These are phyloP conservation scores for Globisporangium canariense DNA, from an alignment of 352 stramenopile species.

Conservation along the genomic window DNA sequence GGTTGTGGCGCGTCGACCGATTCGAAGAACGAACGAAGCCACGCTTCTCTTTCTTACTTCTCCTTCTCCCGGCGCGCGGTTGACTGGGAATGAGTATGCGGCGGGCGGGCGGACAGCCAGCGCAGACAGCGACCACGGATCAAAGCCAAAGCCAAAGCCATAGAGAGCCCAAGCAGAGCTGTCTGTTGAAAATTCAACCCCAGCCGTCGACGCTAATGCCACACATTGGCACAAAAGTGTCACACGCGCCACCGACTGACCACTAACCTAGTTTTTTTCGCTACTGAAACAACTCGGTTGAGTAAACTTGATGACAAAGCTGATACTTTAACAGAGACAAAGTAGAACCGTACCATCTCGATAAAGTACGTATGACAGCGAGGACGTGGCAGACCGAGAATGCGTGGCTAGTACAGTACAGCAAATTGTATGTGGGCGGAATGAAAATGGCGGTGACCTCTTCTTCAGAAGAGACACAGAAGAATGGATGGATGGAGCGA, in stretches of 20 bases:
- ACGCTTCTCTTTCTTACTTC: background rate
- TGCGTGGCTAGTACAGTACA: conserved; percentile 1
- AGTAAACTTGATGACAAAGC: background rate
- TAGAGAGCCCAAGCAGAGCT: conserved; percentile 12
- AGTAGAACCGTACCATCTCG: background rate
- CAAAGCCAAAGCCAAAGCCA: background rate
- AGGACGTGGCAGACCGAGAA: conserved; percentile 19
- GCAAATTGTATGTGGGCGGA: conserved; percentile 1
- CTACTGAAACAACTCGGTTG: background rate
- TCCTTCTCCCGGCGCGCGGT: conserved; percentile 2
- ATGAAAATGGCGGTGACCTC: background rate
- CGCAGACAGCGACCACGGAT: background rate
- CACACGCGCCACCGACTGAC: conserved; percentile 1
- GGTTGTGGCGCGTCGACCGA: conserved; percentile 8
- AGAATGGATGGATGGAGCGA: conserved; percentile 12
- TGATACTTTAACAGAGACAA: conserved; percentile 1
- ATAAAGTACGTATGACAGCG: conserved; percentile 20
- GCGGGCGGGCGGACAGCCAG: background rate
- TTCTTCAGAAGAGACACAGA: background rate
- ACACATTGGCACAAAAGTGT: background rate
- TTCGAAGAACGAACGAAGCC: background rate
- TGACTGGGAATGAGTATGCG: conserved; percentile 13
- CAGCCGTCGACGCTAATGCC: conserved; percentile 11
- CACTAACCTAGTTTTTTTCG: no score
- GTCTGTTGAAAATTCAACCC: conserved; percentile 16